Percentiles rank a stretch among this genome's conserved stretches.
These are phyloP conservation scores for Neurospora cerealis DNA, from an alignment of 495 filamentous ascomycete species.

Conservation along the genomic window DNA sequence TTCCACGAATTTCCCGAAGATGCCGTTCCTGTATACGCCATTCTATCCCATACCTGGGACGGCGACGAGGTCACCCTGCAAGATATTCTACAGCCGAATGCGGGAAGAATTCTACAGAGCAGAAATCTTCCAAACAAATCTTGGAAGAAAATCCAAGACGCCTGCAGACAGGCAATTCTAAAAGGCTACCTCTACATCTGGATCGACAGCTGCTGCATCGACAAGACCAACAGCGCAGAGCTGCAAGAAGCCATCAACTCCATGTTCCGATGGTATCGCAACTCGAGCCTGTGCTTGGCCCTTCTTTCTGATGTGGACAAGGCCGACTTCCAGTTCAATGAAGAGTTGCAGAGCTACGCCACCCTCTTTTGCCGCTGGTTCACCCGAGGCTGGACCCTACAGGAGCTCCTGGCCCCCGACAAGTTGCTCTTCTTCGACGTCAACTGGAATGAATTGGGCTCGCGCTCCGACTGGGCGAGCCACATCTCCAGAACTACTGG, in stretches of 20 bases:
- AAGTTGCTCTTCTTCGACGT: conserved; percentile 21
- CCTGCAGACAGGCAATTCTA: too few species aligned
- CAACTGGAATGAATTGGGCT: conserved; percentile 10
- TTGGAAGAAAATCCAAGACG: neutral
- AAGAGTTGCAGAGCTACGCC: neutral
- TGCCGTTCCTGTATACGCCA: neutral
- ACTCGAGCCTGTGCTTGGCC: conserved; percentile 21
- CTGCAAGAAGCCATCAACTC: conserved; percentile 30
- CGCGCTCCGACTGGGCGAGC: neutral
- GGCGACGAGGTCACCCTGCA: conserved; percentile 1
- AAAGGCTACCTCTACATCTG: too few species aligned
- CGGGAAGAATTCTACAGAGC: neutral
- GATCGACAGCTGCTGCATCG: conserved; percentile 26
- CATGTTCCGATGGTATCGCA: conserved; percentile 30
- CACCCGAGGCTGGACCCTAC: conserved; percentile 32
- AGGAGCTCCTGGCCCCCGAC: conserved; percentile 29
- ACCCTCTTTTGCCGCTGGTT: conserved; percentile 23
- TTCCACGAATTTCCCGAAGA: neutral
- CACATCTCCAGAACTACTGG: neutral
- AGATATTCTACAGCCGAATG: neutral
- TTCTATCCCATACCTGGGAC: conserved; percentile 9
- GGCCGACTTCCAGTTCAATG: neutral
- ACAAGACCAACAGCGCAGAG: conserved; percentile 26
- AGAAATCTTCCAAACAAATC: neutral
- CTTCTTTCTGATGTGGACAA: conserved; percentile 15